phyloP scores from a whole-genome alignment of 225 moss, liverwort and hornwort genomes.

The Sphagnum contortum region DNA sequence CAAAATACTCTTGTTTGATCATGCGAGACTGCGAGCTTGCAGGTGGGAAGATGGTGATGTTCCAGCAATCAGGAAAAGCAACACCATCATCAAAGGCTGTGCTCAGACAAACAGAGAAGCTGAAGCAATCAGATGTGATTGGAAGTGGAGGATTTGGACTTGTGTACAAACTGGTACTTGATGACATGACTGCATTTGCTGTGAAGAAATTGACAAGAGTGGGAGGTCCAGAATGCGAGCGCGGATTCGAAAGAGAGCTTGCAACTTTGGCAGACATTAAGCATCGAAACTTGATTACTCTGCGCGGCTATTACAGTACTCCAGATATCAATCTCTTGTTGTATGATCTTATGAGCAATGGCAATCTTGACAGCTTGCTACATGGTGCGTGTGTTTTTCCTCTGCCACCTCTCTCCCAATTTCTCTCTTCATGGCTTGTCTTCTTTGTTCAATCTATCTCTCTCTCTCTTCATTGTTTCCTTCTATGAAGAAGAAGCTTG shows the following conservation, averaged over 20 bases:
- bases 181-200: slow-evolving; percentile 67
- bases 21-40: background rate
- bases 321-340: slow-evolving; percentile 67
- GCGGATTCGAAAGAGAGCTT: slow-evolving; percentile 73
- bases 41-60: slow-evolving; percentile 80
- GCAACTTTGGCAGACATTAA: slow-evolving; percentile 84
- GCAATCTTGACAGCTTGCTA: slow-evolving; percentile 66
- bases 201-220: slow-evolving; percentile 65
- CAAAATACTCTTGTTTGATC: slow-evolving; percentile 9
- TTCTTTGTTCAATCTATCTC: background rate
- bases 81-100: slow-evolving; percentile 63
- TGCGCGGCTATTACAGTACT: slow-evolving; percentile 86
- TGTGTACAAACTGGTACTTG: slow-evolving; percentile 73
- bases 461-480: background rate
- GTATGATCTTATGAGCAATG: slow-evolving; percentile 73
- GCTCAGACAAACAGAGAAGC: slow-evolving; percentile 66
- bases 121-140: slow-evolving; percentile 64
- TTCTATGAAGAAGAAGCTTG: background rate
- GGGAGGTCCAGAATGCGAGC: slow-evolving; percentile 51
- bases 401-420: background rate
- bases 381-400: slow-evolving; percentile 33
- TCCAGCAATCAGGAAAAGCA: slow-evolving; percentile 64
- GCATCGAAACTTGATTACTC: slow-evolving; percentile 72
- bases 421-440: background rate
- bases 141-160: slow-evolving; percentile 88